Evolutionary conservation across 202 grass and related monocot genomes (phyloP).

Genomic region (Thinopyrum obtusiflorum): DNA sequence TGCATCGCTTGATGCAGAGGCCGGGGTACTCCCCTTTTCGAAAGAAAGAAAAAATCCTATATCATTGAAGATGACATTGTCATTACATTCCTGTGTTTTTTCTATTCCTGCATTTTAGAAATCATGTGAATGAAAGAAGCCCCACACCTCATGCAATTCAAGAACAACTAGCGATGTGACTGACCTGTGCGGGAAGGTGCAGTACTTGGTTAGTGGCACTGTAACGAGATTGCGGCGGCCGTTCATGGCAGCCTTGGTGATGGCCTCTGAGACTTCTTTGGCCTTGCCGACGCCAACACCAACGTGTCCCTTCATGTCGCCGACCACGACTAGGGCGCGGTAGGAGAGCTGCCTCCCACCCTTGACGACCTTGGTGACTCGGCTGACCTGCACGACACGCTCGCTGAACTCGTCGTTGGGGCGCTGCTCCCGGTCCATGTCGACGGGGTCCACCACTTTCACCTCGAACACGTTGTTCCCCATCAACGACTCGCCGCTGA

Average conservation of each 20-base stretch:
- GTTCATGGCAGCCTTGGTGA: constrained; percentile 84
- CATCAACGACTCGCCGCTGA: constrained; percentile 64
- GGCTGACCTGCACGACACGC: constrained; percentile 72
- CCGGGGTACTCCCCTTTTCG: too few species aligned
- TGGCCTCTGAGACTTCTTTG: constrained; percentile 73
- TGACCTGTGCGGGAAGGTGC: constrained; percentile 90
- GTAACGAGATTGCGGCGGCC: constrained; percentile 75
- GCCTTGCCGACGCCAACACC: constrained; percentile 90
- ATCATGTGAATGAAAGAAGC: too few species aligned
- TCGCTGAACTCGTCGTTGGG: constrained; percentile 78
- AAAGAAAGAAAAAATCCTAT: too few species aligned
- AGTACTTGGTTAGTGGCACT: constrained; percentile 84
- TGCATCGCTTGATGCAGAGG: too few species aligned
- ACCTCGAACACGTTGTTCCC: constrained; percentile 75
- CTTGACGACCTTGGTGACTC: constrained; percentile 92
- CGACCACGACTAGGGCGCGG: constrained; percentile 70
- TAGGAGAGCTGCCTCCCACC: constrained; percentile 81
- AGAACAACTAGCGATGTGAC: constrained; percentile 11
- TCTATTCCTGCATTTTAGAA: too few species aligned
- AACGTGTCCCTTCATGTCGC: constrained; percentile 82
- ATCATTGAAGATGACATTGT: too few species aligned
- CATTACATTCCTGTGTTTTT: too few species aligned
- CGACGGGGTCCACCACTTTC: constrained; percentile 55
- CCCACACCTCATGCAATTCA: constrained; percentile 10
- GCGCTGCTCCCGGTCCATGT: constrained; percentile 59